These are phyloP conservation scores for Candida albicans DNA, from an alignment of 1,139 yeast species.

Conservation along the genomic window DNA sequence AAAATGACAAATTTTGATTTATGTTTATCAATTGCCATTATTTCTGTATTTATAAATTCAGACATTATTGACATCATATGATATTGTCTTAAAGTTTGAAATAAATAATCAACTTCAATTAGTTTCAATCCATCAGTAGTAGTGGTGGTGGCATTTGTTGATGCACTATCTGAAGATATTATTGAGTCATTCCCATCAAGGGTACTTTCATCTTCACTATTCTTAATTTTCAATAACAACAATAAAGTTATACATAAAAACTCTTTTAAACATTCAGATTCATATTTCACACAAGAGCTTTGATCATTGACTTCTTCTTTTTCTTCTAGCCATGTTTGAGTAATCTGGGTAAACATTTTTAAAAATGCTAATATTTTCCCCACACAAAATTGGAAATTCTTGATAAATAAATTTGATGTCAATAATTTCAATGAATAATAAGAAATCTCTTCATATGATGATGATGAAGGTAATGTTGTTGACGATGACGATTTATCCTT, in stretches of 20 bases:
- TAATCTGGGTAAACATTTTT: slow-evolving; percentile 27
- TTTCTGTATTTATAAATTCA: slow-evolving; percentile 33
- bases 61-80: slow-evolving; percentile 49
- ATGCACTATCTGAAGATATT: slow-evolving; percentile 6
- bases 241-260: slow-evolving; percentile 38
- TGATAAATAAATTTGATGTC: slow-evolving; percentile 40
- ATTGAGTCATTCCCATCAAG: slow-evolving; percentile 15
- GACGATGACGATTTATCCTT: slow-evolving; percentile 4
- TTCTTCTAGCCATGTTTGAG: slow-evolving; percentile 13
- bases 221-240: slow-evolving; percentile 36
- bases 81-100: slow-evolving; percentile 36
- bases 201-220: slow-evolving; percentile 23
- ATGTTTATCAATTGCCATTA: slow-evolving; percentile 19
- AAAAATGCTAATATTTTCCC: slow-evolving; percentile 43
- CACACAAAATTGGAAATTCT: slow-evolving; percentile 38
- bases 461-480: slow-evolving; percentile 3
- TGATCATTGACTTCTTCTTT: not conserved
- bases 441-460: slow-evolving; percentile 25
- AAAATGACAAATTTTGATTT: slow-evolving; percentile 34
- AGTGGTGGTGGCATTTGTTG: too few relatives aligned
- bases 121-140: slow-evolving; percentile 9
- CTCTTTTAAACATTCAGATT: slow-evolving; percentile 32
- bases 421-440: slow-evolving; percentile 36
- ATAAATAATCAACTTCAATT: slow-evolving; percentile 24
- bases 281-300: slow-evolving; percentile 14